Percentiles rank a stretch among this genome's conserved stretches.
Evolutionary conservation across 148 eudicot species (phyloP).

Genomic region (Oxyria digyna): DNA sequence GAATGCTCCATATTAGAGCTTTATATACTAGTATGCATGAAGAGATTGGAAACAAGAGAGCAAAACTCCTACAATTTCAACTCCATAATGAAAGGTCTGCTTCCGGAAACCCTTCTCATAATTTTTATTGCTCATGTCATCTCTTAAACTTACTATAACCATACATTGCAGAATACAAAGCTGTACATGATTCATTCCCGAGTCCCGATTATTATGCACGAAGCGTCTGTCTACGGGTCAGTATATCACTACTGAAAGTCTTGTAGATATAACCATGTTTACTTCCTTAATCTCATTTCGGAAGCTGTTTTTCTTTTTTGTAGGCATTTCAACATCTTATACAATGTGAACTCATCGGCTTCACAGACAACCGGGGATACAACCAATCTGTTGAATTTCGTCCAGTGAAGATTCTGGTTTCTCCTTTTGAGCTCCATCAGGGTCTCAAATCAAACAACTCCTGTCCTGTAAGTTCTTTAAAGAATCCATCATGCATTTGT

Average conservation of each 20-base stretch:
- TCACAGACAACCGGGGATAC: constrained; percentile 55
- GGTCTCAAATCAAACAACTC: constrained; percentile 51
- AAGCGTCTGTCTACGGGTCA: constrained; percentile 71
- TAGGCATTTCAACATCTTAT: constrained; percentile 94
- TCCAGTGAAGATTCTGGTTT: constrained; percentile 64
- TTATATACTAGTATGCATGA: constrained; percentile 79
- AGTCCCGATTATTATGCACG: constrained; percentile 64
- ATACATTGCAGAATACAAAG: constrained; percentile 63
- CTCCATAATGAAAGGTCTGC: constrained; percentile 77
- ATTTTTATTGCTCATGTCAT: background rate
- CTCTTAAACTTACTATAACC: background rate
- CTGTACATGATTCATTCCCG: constrained; percentile 59
- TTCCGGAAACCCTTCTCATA: background rate
- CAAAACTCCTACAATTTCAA: constrained; percentile 68
- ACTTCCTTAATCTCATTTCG: background rate
- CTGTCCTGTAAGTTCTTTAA: constrained; percentile 54
- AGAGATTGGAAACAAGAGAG: constrained; percentile 79
- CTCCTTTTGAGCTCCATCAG: constrained; percentile 54
- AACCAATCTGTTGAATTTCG: constrained; percentile 72
- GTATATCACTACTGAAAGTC: constrained; percentile 9
- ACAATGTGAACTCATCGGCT: constrained; percentile 48
- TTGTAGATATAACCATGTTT: background rate
- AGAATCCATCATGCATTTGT: background rate
- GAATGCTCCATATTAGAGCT: constrained; percentile 82
- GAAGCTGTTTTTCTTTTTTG: background rate